Evolutionary conservation across 2,329 filamentous ascomycete genomes (phyloP), one percentile per base, ranked within the genome.

Genomic region (Raffaelea deltoideospora): DNA sequence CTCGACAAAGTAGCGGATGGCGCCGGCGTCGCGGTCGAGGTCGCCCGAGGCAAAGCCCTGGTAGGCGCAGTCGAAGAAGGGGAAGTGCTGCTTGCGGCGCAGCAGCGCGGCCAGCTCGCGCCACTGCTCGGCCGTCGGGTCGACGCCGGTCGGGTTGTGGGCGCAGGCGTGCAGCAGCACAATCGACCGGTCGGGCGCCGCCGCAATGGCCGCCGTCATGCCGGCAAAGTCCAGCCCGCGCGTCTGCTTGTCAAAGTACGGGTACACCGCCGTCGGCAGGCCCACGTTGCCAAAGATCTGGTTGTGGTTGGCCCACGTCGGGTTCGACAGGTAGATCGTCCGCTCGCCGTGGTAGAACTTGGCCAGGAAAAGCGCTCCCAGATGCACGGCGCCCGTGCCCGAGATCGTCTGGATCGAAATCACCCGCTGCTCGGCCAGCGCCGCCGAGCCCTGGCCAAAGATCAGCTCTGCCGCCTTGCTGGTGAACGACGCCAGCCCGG

Each of bases 271-370:
- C 50, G 85, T 73, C 24, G 74, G 64, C 22, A 96, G 67, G 49
- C 72, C 69, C 53, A 95, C 86, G 55, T 96, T 96, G 60, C 68
- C 73, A 66, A 98, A 94, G 68, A 98, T 95, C 61, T 96, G 90
- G 65, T 92, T 79, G 75, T 98, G 90, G 66, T 98, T 98, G 48
- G 82, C 86, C 90, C 90, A 98, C 43, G 90, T 98, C 37, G 90
- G 90, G 58, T 81, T 82, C 52, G 86, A 94, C 58, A 96, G 69
- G 69, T 94, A 95, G 61, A 92, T 74, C 41, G 77, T 74, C 47
- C 73, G 79, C 61, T 69, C 74, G 53, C 71, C 69, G 52, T 67
- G 65, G 69, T 84, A 94, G 74, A 96, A 98, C 58, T 79, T 87
- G 57, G 81, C 67, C 42, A 98, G 79, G 76, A 98, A 98, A 48